Base-by-base conservation (phyloP, 495 filamentous ascomycete species). In the Penicillium flavigenum region DNA sequence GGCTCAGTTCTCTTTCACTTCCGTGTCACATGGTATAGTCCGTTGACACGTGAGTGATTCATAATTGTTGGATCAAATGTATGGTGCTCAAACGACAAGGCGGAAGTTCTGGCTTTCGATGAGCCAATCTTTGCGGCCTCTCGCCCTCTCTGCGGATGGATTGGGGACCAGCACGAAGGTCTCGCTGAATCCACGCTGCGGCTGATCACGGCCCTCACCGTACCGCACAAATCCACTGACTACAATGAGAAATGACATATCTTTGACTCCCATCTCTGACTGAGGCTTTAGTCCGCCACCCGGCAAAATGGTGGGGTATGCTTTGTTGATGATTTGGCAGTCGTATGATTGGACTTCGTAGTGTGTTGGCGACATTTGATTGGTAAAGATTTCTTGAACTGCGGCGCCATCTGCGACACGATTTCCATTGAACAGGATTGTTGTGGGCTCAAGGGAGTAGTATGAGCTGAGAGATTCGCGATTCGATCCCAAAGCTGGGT, bases 81-180 rank as follows among this genome's bases (percentile, higher is more conserved):
- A 9, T 38, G 32, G 34, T 17, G 19, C 47, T 81, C 67, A 83
- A 53, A 80, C 79, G n/a, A 83, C 79, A 11, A 82, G 66, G 19
- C 87, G 79, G 61, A 90, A 92, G 47, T 83, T 91, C 72, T 92
- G 88, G 49, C 81, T 89, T 56, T 85, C 80, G 47, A 92, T 84
- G 36, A 92, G 69, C 82, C 86, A 91, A 36, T 75, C 76, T 56
- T 72, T 78, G 54, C 66, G 71, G 46, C 76, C 78, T 55, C 73
- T 77, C 42, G 76, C 71, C 27, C 65, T 74, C 17, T 79, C 75
- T 14, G 78, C 71, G 20, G 86, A 81, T 60, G 81, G 81, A 64
- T 92, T 92, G 20, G 90, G 90, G 29, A 92, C 86, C 42, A 96
- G 71, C 2, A 92, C 79, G 59, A 93, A 85, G 7, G 76, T 84